Percentiles rank a stretch among this genome's conserved stretches.
phyloP scores from a whole-genome alignment of 1,139 yeast species.

The Pichia sp. region DNA sequence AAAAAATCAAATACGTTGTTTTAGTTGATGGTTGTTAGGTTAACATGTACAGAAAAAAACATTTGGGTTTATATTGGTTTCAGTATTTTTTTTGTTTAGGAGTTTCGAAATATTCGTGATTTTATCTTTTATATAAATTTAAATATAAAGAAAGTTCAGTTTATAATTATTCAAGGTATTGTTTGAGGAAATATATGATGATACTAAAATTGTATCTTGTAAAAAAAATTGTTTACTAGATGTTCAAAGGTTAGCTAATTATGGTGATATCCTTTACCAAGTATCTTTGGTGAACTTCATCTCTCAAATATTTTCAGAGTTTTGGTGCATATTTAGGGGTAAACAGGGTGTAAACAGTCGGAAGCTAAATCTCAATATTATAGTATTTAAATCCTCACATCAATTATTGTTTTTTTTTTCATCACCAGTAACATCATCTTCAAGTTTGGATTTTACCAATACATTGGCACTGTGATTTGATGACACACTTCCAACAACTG shows the following conservation, averaged over 20 bases:
- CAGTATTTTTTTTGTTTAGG: neutral
- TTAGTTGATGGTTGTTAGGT: neutral
- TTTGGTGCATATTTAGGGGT: too few species aligned
- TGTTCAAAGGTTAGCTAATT: too few species aligned
- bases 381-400: too few species aligned
- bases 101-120: neutral
- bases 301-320: neutral
- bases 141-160: too few species aligned
- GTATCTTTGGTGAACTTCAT: neutral
- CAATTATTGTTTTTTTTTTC: neutral
- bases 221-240: too few species aligned
- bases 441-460: slow-evolving; percentile 27
- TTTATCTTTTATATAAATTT: neutral
- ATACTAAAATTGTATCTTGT: too few species aligned
- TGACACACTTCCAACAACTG: slow-evolving; percentile 26
- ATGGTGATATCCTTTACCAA: neutral
- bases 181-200: too few species aligned
- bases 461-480: neutral
- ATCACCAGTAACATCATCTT: slow-evolving; percentile 23
- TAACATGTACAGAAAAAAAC: neutral
- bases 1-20: slow-evolving; percentile 7
- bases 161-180: too few species aligned
- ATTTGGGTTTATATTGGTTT: neutral
- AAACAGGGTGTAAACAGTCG: too few species aligned
- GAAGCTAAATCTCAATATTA: too few species aligned